These are phyloP conservation scores for Omphalotus olearius DNA, from an alignment of 1,284 basidiomycete species.

Conservation along the genomic window DNA sequence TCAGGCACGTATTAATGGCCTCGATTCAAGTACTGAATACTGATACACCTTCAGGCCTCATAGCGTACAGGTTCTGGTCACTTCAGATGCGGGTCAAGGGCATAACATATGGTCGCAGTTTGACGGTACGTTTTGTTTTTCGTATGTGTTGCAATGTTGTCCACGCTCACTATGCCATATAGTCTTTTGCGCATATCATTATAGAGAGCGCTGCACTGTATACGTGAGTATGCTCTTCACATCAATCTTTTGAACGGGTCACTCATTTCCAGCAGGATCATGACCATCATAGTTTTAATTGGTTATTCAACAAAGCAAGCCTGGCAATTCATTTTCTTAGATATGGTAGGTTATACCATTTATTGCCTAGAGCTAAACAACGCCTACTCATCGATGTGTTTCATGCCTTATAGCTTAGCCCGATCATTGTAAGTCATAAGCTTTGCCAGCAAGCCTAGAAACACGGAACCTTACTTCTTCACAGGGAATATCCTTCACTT, in stretches of 20 bases:
- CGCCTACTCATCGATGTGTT: not conserved
- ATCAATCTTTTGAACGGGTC: not conserved
- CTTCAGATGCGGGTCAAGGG: conserved; percentile 2
- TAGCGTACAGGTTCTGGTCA: conserved; percentile 1
- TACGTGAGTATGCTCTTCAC: conserved; percentile 1
- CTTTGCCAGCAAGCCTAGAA: not conserved
- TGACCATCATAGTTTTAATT: conserved; percentile 5
- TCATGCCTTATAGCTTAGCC: conserved; percentile 1
- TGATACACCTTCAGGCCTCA: not conserved
- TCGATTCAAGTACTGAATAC: not conserved
- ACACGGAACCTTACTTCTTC: not conserved
- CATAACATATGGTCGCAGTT: not conserved
- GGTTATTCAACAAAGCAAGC: conserved; percentile 3
- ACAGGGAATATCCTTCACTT: conserved; percentile 9
- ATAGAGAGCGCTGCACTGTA: conserved; percentile 7
- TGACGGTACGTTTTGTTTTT: not conserved
- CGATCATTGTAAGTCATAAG: conserved; percentile 7
- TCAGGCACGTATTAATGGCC: not conserved
- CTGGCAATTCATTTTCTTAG: conserved; percentile 9
- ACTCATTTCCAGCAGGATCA: not conserved
- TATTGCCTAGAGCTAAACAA: not conserved
- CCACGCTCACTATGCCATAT: no score
- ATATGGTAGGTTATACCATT: conserved; percentile 3
- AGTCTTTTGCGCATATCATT: conserved; percentile 4
- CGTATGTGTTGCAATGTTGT: not conserved